Evolutionary conservation across 768 basidiomycete species (phyloP), one percentile per base, ranked within the genome.

Genomic region (Psilocybe sp.): DNA sequence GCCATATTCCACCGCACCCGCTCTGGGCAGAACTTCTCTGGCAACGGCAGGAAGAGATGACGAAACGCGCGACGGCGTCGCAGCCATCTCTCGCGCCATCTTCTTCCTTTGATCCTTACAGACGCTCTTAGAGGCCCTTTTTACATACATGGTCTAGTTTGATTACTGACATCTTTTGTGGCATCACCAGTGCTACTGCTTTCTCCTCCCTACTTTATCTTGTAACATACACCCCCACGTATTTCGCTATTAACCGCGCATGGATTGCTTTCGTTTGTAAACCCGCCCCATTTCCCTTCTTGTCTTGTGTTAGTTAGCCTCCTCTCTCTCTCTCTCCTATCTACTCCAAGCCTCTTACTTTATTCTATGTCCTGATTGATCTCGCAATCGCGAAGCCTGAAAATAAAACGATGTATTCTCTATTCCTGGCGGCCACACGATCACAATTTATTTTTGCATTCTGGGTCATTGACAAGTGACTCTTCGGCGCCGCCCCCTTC

Each of bases 11-110:
- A 8, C 88, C 90, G 2, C 91, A 95, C 64, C 92, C 92, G 2
- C 71, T 97, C 11, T 97, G 94, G 94, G 94, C 87, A 2, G 94
- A 96, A 70, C 72, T 96, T 35, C 66, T 92, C 36, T 92, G 90
- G 89, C 87, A 92, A 64, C 79, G 84, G 41, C 89, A 91, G 58
- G 77, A 80, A 48, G 80, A 81, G 45, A 56, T 71, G 18, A 48
- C 65, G 20, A 74, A 74, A 50, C 68, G 65, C 28, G 60, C 60
- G 52, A 50, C 60, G 42, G 54, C 61, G 19, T 58, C 61, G 8
- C 62, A 63, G 35, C 64, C 64, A 42, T 44, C 54, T 8, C 55
- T 58, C 9, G 45, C 50, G n/a, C 62, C 58, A 31, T 51, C 54
- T n/a, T 52, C 54, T n/a, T 52, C 57, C 34, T 40, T 50, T 37